These are phyloP conservation scores for Fusarium musae DNA, from an alignment of 2,329 filamentous ascomycete species.

Conservation along the genomic window DNA sequence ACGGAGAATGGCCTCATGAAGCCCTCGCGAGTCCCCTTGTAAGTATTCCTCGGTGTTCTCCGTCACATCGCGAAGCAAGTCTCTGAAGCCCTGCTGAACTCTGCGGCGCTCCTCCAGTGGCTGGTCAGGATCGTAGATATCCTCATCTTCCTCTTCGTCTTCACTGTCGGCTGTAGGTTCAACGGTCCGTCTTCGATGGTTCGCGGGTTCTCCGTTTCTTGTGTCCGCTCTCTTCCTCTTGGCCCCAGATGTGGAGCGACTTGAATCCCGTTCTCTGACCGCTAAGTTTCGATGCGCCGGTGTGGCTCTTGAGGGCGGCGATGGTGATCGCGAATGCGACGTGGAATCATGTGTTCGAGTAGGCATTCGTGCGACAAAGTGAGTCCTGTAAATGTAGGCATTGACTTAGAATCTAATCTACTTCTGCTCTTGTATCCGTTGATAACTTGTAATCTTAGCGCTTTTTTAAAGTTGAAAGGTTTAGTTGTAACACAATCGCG, in stretches of 20 bases:
- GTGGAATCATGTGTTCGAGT: slow-evolving; percentile 38
- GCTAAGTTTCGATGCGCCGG: slow-evolving; percentile 37
- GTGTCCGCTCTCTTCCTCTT: slow-evolving; percentile 50
- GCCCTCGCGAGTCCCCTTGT: slow-evolving; percentile 69
- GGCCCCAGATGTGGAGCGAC: slow-evolving; percentile 38
- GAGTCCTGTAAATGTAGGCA: background rate
- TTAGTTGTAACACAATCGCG: background rate
- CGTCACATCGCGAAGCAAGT: slow-evolving; percentile 67
- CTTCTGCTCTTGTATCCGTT: background rate
- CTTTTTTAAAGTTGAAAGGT: background rate
- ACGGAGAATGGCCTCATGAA: slow-evolving; percentile 72
- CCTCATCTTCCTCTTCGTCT: slow-evolving; percentile 39
- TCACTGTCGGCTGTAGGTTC: slow-evolving; percentile 38
- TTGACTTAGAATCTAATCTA: background rate
- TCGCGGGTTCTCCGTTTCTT: slow-evolving; percentile 36
- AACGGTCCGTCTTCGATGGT: slow-evolving; percentile 40
- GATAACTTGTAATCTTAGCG: background rate
- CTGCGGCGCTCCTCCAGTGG: slow-evolving; percentile 76
- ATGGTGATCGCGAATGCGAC: slow-evolving; percentile 36
- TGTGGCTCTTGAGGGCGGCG: slow-evolving; percentile 33
- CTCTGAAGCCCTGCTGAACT: slow-evolving; percentile 76
- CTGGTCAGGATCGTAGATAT: slow-evolving; percentile 85
- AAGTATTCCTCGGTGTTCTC: slow-evolving; percentile 82
- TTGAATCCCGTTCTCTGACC: slow-evolving; percentile 42
- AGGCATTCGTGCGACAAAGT: slow-evolving; percentile 39